Percentiles rank a stretch among this genome's conserved stretches.
Conservation (phyloP, 495 filamentous ascomycete genomes). For the Aspergillus taichungensis region DNA sequence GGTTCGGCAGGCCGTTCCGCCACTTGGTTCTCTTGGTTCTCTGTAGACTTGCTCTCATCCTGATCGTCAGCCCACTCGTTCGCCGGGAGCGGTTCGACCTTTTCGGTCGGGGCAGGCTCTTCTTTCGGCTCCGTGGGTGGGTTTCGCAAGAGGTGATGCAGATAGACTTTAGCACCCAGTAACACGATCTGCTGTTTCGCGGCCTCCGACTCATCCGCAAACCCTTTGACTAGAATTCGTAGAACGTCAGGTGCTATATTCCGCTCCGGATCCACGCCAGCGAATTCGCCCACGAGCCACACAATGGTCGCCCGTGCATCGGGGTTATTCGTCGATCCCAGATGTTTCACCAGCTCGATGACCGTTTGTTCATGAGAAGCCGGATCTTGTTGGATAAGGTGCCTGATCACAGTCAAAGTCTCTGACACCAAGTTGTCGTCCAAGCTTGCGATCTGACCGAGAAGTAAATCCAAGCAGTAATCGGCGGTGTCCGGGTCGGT, state of each 20-base stretch:
- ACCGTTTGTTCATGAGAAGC: constrained; percentile 69
- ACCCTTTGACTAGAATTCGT: constrained; percentile 78
- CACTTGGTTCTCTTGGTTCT: constrained; percentile 20
- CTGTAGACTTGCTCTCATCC: constrained; percentile 19
- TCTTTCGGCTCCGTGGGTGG: constrained; percentile 21
- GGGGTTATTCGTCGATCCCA: constrained; percentile 75
- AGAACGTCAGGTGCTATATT: constrained; percentile 92
- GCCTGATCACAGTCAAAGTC: constrained; percentile 83
- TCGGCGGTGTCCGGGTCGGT: constrained; percentile 57
- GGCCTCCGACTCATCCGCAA: constrained; percentile 70
- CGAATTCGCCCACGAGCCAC: constrained; percentile 94
- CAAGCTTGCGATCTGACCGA: constrained; percentile 73
- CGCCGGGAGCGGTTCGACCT: constrained; percentile 12
- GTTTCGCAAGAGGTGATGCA: constrained; percentile 66
- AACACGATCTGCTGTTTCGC: constrained; percentile 88
- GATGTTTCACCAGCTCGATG: constrained; percentile 80
- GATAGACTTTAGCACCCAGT: constrained; percentile 87
- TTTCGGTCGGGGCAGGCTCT: constrained; percentile 9
- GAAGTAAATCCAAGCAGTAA: constrained; percentile 70
- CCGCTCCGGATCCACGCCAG: constrained; percentile 64
- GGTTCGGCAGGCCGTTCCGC: constrained; percentile 12
- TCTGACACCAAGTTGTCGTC: constrained; percentile 85
- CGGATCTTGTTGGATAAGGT: constrained; percentile 89
- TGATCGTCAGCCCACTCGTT: constrained; percentile 36
- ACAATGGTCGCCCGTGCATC: constrained; percentile 87